Base-by-base conservation (phyloP, 371 early-diverging fungal species). In the Mucor sp. region DNA sequence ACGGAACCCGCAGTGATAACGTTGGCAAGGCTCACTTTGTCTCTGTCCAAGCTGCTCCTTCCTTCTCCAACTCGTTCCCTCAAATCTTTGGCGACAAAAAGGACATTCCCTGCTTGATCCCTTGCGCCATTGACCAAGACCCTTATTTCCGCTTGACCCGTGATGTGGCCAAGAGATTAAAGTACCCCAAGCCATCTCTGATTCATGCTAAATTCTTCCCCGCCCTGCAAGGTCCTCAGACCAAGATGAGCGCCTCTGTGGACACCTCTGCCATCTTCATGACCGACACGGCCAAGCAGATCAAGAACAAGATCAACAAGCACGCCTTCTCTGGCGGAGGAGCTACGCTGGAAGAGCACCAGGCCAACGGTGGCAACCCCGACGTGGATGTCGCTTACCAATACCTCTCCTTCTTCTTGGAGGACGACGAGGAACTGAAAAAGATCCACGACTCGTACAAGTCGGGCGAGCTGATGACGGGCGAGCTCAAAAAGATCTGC, bases 51-150 rank as follows among this genome's bases (percentile, higher is more conserved):
- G 95, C 96, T 12, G 94, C 98, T 0, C 99, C 99, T 11, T 93
- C 97, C 1, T 94, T 99, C 76, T 95, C 95, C 73, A 95, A 93
- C 82, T 84, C 94, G 6, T 99, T 99, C 88, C 97, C 97, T 32
- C 90, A 93, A 58, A 96, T 99, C 69, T 99, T 98, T 85, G 98
- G 98, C 27, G 72, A 75, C 11, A 93, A 93, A 71, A 90, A 89
- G 55, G 95, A 97, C 70, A 91, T 95, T 62, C 97, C 97, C 11
- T 97, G 98, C 79, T 81, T 99, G 78, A 98, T 99, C 72, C 99
- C 99, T 21, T 96, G 96, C 77, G 99, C 99, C 47, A 98, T 99
- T 72, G 99, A 99, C 78, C 99, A 99, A 87, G 99, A 99, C 74
- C 99, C 99, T 64, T 99, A 98, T 86, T 99, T 99, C 90, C 93